phyloP scores from a whole-genome alignment of 1,284 basidiomycete species.

The Ganoderma sinense region DNA sequence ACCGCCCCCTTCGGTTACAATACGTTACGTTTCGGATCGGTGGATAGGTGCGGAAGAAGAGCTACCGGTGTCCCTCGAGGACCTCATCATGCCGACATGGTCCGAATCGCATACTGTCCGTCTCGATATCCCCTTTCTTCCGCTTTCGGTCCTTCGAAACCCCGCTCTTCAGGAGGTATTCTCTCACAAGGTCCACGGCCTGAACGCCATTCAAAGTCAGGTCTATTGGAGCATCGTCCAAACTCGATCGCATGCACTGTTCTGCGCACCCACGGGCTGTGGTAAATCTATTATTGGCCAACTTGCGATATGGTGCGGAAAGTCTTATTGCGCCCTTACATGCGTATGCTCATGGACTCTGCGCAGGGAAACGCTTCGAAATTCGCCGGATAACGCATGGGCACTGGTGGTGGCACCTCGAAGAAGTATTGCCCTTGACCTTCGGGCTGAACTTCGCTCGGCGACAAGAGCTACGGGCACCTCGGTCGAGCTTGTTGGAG shows the following conservation, averaged over 20 bases:
- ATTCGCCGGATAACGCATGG: conserved; percentile 51
- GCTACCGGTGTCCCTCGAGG: conserved; percentile 67
- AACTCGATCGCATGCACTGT: conserved; percentile 75
- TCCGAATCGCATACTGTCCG: conserved; percentile 73
- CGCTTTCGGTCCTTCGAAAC: conserved; percentile 60
- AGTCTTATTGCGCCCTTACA: neutral
- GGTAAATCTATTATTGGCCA: conserved; percentile 86
- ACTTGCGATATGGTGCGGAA: conserved; percentile 67
- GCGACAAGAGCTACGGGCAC: conserved; percentile 50
- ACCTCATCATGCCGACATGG: conserved; percentile 80
- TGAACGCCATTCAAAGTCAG: conserved; percentile 94
- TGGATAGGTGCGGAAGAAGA: conserved; percentile 95
- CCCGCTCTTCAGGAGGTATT: conserved; percentile 56
- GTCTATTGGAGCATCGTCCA: conserved; percentile 86
- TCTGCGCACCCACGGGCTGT: conserved; percentile 83
- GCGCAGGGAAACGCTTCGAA: conserved; percentile 57
- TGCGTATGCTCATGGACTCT: neutral
- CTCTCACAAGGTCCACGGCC: conserved; percentile 54
- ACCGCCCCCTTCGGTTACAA: conserved; percentile 66
- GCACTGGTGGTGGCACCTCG: conserved; percentile 65
- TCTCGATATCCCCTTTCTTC: conserved; percentile 86
- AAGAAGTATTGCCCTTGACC: conserved; percentile 54
- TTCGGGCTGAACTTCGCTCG: conserved; percentile 56
- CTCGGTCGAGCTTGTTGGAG: conserved; percentile 50
- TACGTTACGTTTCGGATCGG: conserved; percentile 88